Evolutionary conservation across 192 early-diverging fungal species (phyloP).

Genomic region (Oehlia diaphana): DNA sequence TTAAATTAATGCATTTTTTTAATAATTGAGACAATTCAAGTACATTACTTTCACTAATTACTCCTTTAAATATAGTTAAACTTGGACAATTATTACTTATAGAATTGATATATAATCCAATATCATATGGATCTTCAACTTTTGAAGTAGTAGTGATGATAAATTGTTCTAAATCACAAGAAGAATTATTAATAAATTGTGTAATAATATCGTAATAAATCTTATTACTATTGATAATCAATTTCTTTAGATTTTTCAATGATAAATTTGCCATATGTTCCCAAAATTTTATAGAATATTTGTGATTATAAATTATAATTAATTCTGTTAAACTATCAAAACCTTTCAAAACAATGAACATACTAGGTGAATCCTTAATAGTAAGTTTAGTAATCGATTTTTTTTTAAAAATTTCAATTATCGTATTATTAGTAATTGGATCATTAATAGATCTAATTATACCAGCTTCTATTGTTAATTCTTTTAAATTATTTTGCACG

Average conservation of each 20-base stretch:
- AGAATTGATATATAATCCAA: background rate
- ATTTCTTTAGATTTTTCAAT: background rate
- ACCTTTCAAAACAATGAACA: background rate
- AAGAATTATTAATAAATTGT: background rate
- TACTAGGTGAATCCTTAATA: background rate
- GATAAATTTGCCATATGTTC: background rate
- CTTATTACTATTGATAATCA: background rate
- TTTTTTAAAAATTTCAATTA: background rate
- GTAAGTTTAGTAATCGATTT: background rate
- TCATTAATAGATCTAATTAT: background rate
- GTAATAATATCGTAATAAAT: background rate
- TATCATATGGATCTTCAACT: background rate
- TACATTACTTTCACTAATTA: background rate
- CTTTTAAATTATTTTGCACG: background rate
- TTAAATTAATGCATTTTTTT: background rate
- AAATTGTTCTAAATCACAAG: background rate
- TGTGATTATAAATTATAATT: background rate
- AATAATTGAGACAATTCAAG: background rate
- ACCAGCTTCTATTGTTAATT: background rate
- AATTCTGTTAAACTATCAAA: background rate
- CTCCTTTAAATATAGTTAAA: background rate
- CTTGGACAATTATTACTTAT: background rate
- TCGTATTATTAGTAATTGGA: background rate
- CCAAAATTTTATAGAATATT: background rate
- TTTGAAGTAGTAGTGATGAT: background rate